A percentile compares a stretch with the other conserved stretches of the same genome.
phyloP scores from a whole-genome alignment of 768 basidiomycete genomes.

The Rhodotorula kratochvilovae region DNA sequence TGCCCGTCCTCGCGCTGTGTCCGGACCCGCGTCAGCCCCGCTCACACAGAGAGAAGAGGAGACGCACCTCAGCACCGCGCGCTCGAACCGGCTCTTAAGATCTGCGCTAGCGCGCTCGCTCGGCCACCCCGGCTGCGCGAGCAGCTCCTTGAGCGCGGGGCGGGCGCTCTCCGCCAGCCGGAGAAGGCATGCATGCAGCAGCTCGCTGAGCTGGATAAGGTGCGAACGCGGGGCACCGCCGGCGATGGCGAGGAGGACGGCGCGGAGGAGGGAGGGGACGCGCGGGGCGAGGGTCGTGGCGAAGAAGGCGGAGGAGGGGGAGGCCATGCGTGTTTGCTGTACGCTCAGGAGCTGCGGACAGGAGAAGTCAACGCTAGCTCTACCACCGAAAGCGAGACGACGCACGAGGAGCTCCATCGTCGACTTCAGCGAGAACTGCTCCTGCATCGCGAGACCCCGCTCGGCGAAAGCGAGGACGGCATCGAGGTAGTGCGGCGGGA shows the following conservation, averaged over 20 bases:
- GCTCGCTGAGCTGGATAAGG: slow-evolving; percentile 50
- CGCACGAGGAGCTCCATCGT: slow-evolving; percentile 49
- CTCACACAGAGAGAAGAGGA: background rate
- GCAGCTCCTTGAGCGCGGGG: slow-evolving; percentile 42
- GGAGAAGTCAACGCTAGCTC: no score
- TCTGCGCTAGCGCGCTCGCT: slow-evolving; percentile 45
- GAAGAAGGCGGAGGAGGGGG: slow-evolving; percentile 41
- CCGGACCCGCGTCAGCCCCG: background rate
- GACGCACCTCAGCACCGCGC: slow-evolving; percentile 19
- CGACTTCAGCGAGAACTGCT: slow-evolving; percentile 49
- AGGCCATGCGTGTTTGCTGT: slow-evolving; percentile 42
- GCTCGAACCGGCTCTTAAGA: slow-evolving; percentile 46
- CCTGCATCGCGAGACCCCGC: slow-evolving; percentile 47
- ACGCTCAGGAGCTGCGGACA: slow-evolving; percentile 24
- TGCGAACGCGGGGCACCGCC: slow-evolving; percentile 48
- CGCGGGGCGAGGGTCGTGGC: slow-evolving; percentile 40
- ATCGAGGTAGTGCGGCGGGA: slow-evolving; percentile 44
- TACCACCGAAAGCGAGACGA: no score
- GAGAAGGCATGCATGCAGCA: slow-evolving; percentile 48
- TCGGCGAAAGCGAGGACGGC: slow-evolving; percentile 47
- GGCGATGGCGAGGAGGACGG: slow-evolving; percentile 46
- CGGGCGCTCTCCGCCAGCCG: slow-evolving; percentile 47
- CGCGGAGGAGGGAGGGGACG: slow-evolving; percentile 44
- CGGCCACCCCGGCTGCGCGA: slow-evolving; percentile 46
- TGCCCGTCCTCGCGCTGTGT: slow-evolving; percentile 46